A percentile compares a stretch with the other conserved stretches of the same genome.
Conservation (phyloP, 768 basidiomycete species). For the Calocybe cyanea region DNA sequence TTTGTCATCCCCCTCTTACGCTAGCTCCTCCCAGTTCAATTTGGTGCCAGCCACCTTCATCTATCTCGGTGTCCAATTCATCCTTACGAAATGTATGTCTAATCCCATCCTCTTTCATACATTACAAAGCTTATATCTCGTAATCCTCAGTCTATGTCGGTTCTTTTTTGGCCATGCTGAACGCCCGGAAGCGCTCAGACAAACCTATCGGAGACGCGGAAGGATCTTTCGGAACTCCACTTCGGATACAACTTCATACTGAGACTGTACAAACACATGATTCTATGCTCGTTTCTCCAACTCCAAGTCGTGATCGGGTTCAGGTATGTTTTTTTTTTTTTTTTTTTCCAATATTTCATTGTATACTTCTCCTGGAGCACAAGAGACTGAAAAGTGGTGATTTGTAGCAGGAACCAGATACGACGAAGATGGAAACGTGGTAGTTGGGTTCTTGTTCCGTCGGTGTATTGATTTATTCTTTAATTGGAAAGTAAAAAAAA, state of each 20-base stretch:
- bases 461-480: too few relatives aligned
- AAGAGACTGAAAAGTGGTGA: too few relatives aligned
- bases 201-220: slow-evolving; percentile 11
- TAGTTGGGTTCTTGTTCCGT: too few relatives aligned
- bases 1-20: not conserved
- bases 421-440: too few relatives aligned
- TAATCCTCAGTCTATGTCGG: slow-evolving; percentile 38
- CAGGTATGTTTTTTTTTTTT: too few relatives aligned
- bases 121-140: not conserved
- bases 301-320: too few relatives aligned
- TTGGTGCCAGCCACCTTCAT: slow-evolving; percentile 40
- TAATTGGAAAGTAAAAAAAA: too few relatives aligned
- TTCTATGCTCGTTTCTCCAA: too few relatives aligned
- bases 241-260: slow-evolving; percentile 13
- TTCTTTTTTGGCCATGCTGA: slow-evolving; percentile 45
- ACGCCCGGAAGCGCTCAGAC: slow-evolving; percentile 31
- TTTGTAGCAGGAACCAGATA: too few relatives aligned
- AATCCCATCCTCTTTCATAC: not conserved
- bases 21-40: slow-evolving; percentile 30
- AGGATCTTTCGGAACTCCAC: slow-evolving; percentile 8
- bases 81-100: slow-evolving; percentile 40
- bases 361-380: too few relatives aligned
- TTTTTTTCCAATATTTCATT: too few relatives aligned
- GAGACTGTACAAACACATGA: slow-evolving; percentile 1
- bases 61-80: slow-evolving; percentile 38